These are phyloP conservation scores for Geoglossum cookeanum DNA, from an alignment of 2,329 filamentous ascomycete species.

Conservation along the genomic window DNA sequence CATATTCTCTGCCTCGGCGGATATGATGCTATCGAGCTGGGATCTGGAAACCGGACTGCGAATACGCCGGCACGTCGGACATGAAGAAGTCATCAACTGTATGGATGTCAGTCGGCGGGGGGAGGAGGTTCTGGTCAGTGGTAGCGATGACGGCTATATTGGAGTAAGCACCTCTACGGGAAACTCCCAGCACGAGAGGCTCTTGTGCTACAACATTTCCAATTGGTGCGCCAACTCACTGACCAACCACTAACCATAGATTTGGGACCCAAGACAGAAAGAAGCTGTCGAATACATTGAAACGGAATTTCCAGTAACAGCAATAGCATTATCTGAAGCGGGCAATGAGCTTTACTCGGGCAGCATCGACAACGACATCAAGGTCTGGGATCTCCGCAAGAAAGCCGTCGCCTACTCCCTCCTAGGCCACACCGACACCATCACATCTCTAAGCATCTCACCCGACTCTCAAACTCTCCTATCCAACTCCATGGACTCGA, in stretches of 20 bases:
- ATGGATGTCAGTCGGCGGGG: conserved; percentile 77
- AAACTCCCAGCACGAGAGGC: background rate
- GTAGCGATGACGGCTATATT: conserved; percentile 82
- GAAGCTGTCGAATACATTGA: conserved; percentile 73
- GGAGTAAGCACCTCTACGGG: conserved; percentile 27
- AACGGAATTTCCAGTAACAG: conserved; percentile 82
- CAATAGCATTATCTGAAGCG: conserved; percentile 77
- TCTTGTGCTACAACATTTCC: background rate
- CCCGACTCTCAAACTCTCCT: conserved; percentile 80
- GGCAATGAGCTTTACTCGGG: conserved; percentile 92
- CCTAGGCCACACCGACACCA: conserved; percentile 74
- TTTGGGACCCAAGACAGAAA: conserved; percentile 91
- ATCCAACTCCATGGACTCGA: conserved; percentile 87
- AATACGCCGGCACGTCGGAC: conserved; percentile 79
- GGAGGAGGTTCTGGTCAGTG: conserved; percentile 77
- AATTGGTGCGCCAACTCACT: conserved; percentile 4
- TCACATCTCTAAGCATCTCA: conserved; percentile 80
- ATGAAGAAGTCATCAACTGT: conserved; percentile 90
- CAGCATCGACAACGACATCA: conserved; percentile 92
- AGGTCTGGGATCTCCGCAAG: conserved; percentile 92
- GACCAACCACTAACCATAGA: conserved; percentile 19
- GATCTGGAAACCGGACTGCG: conserved; percentile 80
- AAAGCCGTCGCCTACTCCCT: conserved; percentile 75
- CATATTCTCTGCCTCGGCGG: conserved; percentile 80
- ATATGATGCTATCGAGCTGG: conserved; percentile 88